Conservation (phyloP, 2,329 filamentous ascomycete species). For the Pestalotiopsis sp. region DNA sequence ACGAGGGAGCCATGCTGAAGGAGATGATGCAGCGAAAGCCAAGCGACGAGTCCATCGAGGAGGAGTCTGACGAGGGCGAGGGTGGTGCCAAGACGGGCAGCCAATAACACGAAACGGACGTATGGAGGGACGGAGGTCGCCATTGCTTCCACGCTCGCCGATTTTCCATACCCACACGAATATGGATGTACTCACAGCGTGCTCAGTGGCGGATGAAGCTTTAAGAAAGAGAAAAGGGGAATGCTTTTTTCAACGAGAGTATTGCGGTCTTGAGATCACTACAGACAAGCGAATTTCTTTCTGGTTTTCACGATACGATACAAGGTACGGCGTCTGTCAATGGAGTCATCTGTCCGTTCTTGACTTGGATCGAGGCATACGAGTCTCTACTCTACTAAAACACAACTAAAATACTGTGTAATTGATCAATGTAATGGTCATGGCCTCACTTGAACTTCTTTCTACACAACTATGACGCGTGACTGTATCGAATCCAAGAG, state of each 20-base stretch:
- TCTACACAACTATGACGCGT: neutral
- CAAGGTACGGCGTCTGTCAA: neutral
- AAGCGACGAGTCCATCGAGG: slow-evolving; percentile 36
- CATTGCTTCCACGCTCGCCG: no score
- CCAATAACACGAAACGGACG: slow-evolving; percentile 9
- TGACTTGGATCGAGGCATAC: neutral
- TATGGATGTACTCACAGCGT: neutral
- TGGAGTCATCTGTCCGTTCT: neutral
- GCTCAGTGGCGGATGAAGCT: neutral
- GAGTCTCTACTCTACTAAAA: neutral
- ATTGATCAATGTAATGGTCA: neutral
- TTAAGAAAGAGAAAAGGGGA: neutral
- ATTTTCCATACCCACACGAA: neutral
- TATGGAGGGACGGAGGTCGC: no score
- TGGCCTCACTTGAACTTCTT: neutral
- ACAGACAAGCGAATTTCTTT: neutral
- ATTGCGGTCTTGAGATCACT: neutral
- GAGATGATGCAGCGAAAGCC: slow-evolving; percentile 25
- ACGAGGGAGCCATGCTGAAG: slow-evolving; percentile 33
- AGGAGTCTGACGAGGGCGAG: slow-evolving; percentile 35
- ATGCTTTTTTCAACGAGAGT: neutral
- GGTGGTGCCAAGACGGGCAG: slow-evolving; percentile 34
- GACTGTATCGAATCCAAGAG: no score
- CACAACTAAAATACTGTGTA: neutral
- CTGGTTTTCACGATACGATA: neutral